Conservation (phyloP, 768 basidiomycete species). For the Pleurotus citrinopileatus region DNA sequence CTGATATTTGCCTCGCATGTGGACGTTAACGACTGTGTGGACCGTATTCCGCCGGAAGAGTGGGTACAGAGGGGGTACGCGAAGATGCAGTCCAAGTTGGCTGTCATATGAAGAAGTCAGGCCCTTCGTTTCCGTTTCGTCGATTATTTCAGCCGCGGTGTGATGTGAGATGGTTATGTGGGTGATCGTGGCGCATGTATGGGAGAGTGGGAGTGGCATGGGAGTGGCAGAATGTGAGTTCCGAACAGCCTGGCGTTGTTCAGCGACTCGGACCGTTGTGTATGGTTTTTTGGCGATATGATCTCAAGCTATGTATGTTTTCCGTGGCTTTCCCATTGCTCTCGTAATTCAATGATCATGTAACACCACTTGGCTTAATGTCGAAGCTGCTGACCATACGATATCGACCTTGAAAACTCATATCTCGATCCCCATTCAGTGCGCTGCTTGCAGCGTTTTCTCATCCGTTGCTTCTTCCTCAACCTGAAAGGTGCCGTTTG, state of each 20-base stretch:
- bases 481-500: not conserved
- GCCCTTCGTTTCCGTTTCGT: not conserved
- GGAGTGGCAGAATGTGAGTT: not conserved
- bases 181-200: constrained; percentile 1
- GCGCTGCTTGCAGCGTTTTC: too few relatives aligned
- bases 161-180: not conserved
- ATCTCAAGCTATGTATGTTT: not conserved
- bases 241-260: not conserved
- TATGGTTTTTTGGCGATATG: not conserved
- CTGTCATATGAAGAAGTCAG: constrained; percentile 1
- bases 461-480: not conserved
- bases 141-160: not conserved
- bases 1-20: constrained; percentile 40
- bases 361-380: not conserved
- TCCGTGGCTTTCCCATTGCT: not conserved
- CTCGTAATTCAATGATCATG: not conserved
- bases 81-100: constrained; percentile 41
- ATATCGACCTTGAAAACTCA: too few relatives aligned
- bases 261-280: not conserved
- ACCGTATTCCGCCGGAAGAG: constrained; percentile 38
- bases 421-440: not conserved
- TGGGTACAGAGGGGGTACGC: constrained; percentile 52
- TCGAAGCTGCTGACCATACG: not conserved
- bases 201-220: not conserved
- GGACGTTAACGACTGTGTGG: constrained; percentile 35